Evolutionary conservation across 441 rosid genomes (phyloP).

Genomic region (Arabidopsis lyrata): DNA sequence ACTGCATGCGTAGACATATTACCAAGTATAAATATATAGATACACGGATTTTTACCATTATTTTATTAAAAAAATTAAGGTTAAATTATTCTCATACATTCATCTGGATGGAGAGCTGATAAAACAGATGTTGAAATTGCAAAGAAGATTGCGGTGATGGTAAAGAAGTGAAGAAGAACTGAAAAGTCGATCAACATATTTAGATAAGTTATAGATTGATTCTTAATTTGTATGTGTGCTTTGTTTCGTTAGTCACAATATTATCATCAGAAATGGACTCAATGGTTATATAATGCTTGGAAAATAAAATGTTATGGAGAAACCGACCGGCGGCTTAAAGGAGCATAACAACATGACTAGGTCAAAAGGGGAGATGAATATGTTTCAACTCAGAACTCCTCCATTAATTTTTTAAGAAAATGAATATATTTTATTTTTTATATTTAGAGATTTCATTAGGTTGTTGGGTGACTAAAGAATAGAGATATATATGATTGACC

Average conservation of each 20-base stretch:
- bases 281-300: background rate
- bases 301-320: background rate
- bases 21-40: background rate
- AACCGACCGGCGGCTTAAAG: background rate
- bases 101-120: constrained; percentile 34
- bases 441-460: too few relatives aligned
- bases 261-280: background rate
- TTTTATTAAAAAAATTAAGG: background rate
- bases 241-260: background rate
- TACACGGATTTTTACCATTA: background rate
- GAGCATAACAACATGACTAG: constrained; percentile 2
- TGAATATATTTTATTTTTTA: too few relatives aligned
- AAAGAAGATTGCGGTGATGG: constrained; percentile 23
- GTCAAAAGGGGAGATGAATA: background rate
- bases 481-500: too few relatives aligned
- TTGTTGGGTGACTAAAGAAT: too few relatives aligned
- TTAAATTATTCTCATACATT: constrained; percentile 13
- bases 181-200: constrained; percentile 2
- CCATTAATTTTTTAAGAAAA: too few relatives aligned
- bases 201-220: background rate
- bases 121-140: constrained; percentile 6
- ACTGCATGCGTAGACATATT: constrained; percentile 9
- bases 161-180: constrained; percentile 23
- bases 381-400: too few relatives aligned
- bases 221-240: background rate